Evolutionary conservation across 495 filamentous ascomycete species (phyloP).

Genomic region (Darksidea phi): DNA sequence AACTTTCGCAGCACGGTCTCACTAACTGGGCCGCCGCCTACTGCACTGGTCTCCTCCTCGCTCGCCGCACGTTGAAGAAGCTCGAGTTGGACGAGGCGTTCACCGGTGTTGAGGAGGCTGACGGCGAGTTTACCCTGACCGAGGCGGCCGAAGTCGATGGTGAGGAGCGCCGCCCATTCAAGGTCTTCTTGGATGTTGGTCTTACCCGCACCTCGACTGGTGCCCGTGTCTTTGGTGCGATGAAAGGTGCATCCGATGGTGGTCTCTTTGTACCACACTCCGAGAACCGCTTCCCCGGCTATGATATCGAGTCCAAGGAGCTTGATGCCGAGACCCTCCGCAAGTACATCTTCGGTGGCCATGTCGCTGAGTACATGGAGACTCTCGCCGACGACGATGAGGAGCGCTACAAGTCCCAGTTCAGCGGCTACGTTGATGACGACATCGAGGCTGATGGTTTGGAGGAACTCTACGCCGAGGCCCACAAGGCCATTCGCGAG

Average conservation of each 20-base stretch:
- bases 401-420: constrained; percentile 98
- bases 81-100: constrained; percentile 90
- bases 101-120: constrained; percentile 86
- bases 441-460: constrained; percentile 94
- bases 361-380: constrained; percentile 99
- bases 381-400: constrained; percentile 98
- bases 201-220: constrained; percentile 94
- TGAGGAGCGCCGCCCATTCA: constrained; percentile 91
- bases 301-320: constrained; percentile 92
- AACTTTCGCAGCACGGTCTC: constrained; percentile 65
- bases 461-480: constrained; percentile 93
- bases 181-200: constrained; percentile 96
- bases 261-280: constrained; percentile 97
- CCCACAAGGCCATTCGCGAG: constrained; percentile 95
- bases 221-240: constrained; percentile 96
- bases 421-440: constrained; percentile 94
- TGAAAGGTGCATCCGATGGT: constrained; percentile 99
- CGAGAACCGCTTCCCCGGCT: constrained; percentile 98
- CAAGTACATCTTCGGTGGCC: constrained; percentile 98
- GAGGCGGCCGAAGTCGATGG: constrained; percentile 86
- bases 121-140: constrained; percentile 91
- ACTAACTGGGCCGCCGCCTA: constrained; percentile 99
- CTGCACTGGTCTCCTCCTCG: constrained; percentile 91
- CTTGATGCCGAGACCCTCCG: constrained; percentile 93
- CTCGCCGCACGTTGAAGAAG: constrained; percentile 94